phyloP scores from a whole-genome alignment of 371 early-diverging fungal genomes.

The Dichotomocladium elegans region DNA sequence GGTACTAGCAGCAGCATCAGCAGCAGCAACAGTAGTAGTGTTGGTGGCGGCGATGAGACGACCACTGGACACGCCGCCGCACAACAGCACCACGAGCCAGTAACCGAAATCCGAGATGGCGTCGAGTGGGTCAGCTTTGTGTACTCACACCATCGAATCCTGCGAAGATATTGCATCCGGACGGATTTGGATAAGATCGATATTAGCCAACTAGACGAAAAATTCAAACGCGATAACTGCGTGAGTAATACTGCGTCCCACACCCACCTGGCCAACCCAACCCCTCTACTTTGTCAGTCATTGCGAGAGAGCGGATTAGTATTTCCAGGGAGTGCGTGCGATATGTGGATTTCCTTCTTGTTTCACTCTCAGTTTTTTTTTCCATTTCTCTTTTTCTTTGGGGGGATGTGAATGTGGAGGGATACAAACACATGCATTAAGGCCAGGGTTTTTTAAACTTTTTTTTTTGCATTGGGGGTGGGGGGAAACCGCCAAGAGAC shows the following conservation, averaged over 20 bases:
- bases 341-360: conserved; percentile 1
- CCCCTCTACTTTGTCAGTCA: neutral
- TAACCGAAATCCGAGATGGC: conserved; percentile 50
- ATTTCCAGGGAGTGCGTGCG: conserved; percentile 9
- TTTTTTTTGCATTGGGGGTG: neutral
- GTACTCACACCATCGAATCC: conserved; percentile 61
- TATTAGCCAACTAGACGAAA: conserved; percentile 60
- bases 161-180: conserved; percentile 71
- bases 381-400: too few relatives aligned
- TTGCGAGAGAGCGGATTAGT: conserved; percentile 3
- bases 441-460: too few relatives aligned
- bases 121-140: conserved; percentile 72
- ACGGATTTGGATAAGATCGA: conserved; percentile 80
- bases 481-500: too few relatives aligned
- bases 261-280: neutral
- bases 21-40: neutral
- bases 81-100: conserved; percentile 26
- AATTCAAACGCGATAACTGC: conserved; percentile 79
- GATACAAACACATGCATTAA: too few relatives aligned
- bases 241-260: conserved; percentile 39
- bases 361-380: neutral
- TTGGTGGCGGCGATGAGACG: too few relatives aligned
- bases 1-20: conserved; percentile 1
- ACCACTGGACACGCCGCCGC: too few relatives aligned
- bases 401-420: too few relatives aligned